Base-by-base conservation (phyloP, 108 stramenopile genomes). In the Chaetoceros muelleri region DNA sequence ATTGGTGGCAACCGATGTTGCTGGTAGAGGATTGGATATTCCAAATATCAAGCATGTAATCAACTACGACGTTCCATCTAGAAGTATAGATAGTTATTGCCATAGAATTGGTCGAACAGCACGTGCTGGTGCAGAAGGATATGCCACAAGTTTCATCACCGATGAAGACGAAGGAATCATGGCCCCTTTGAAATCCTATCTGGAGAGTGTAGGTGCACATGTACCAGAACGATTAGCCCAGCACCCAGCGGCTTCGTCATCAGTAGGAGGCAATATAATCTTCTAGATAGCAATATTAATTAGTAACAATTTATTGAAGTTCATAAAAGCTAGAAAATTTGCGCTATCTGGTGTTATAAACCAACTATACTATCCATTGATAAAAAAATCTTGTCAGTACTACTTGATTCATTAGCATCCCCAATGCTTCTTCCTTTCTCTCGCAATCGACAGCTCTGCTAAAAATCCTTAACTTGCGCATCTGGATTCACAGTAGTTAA, bases 91-190 rank as follows among this genome's bases (percentile, higher is more conserved):
- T 54, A 87, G 83, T 57, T 99, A 99, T 76, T 87, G 75, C 57
- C 96, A 98, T 73, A 72, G 98, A 21, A 98, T 99, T 62, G 98
- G 98, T 2, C 81, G 98, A 23, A 99, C 98, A 13, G 98, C 96
- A 0, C 89, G 98, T 30, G 98, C 98, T 16, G 98, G 98, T 7
- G 95, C 96, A 65, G 67, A 78, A 44, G 98, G 98, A 16, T 31
- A 88, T 17, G 96, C 98, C 2, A 92, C 90, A 2, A 93, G 91
- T 24, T 90, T 96, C 50, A 79, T 97, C 21, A 96, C 96, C 0
- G 96, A 96, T 31, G 73, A 73, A 54, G 95, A 96, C 60, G 79
- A 82, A 44, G 90, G 86, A n/a, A 91, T 96, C 30, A 89, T 95
- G 87, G 79, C 83, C 17, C 77, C 83, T 7, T 58, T 95, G 48